Evolutionary conservation across 2,329 filamentous ascomycete genomes (phyloP).

Genomic region (Cryphonectria naterciae): DNA sequence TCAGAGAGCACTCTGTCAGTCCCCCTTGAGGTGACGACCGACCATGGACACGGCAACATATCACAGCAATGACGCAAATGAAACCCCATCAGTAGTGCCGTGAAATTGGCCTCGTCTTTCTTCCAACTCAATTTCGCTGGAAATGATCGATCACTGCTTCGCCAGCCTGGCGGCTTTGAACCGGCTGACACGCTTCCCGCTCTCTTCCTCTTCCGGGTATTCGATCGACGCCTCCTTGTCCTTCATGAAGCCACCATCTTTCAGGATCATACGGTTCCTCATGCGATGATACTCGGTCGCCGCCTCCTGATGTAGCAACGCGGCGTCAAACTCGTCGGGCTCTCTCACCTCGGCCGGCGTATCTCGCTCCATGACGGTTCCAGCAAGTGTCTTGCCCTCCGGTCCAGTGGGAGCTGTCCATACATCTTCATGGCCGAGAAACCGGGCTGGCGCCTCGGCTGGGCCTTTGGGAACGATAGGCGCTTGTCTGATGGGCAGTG

Average conservation of each 20-base stretch:
- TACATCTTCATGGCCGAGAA: constrained; percentile 42
- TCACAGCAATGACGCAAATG: not conserved
- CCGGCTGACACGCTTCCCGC: constrained; percentile 67
- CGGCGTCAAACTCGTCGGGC: constrained; percentile 72
- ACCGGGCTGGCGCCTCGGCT: constrained; percentile 46
- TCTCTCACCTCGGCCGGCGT: constrained; percentile 39
- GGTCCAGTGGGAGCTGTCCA: constrained; percentile 52
- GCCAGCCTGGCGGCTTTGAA: constrained; percentile 74
- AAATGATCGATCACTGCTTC: constrained; percentile 43
- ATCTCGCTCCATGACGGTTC: constrained; percentile 61
- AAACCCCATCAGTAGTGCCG: too few species aligned
- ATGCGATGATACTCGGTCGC: constrained; percentile 81
- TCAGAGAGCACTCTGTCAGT: not conserved
- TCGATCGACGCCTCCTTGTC: constrained; percentile 70
- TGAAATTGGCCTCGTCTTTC: not conserved
- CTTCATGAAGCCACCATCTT: constrained; percentile 79
- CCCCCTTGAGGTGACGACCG: not conserved
- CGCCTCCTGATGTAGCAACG: constrained; percentile 75
- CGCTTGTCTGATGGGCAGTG: constrained; percentile 9
- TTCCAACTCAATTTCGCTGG: not conserved
- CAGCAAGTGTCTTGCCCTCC: constrained; percentile 60
- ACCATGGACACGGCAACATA: not conserved
- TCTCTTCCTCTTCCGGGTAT: constrained; percentile 70
- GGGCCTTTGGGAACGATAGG: constrained; percentile 44
- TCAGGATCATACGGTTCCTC: constrained; percentile 81